These are phyloP conservation scores for Penicillium italicum DNA, from an alignment of 2,329 filamentous ascomycete genomes.

Conservation along the genomic window DNA sequence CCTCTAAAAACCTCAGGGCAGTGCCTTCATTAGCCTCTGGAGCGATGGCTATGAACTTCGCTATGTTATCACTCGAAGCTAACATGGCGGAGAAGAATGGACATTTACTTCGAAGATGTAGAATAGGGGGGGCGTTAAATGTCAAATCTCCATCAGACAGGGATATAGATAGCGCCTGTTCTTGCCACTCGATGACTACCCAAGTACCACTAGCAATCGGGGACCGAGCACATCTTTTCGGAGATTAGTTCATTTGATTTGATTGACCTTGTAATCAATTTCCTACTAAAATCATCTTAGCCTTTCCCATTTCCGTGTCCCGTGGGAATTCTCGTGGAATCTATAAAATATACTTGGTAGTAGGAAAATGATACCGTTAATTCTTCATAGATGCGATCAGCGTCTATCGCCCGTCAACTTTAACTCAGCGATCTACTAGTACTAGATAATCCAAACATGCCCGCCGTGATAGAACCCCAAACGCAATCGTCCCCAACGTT, in stretches of 20 bases:
- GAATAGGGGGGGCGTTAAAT: neutral
- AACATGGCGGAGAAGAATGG: neutral
- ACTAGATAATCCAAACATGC: slow-evolving; percentile 16
- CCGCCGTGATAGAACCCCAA: slow-evolving; percentile 9
- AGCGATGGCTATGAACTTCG: slow-evolving; percentile 3
- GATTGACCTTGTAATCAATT: neutral
- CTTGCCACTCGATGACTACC: neutral
- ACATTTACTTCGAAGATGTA: neutral
- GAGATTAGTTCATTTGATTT: neutral
- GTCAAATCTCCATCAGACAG: neutral
- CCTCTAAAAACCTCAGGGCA: slow-evolving; percentile 8
- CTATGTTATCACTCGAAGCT: neutral
- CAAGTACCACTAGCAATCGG: neutral
- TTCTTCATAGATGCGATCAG: slow-evolving; percentile 6
- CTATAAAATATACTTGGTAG: too few species aligned
- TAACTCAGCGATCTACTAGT: slow-evolving; percentile 15
- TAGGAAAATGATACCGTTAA: neutral
- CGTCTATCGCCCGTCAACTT: slow-evolving; percentile 5
- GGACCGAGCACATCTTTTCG: neutral
- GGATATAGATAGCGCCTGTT: neutral
- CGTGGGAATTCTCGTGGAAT: neutral
- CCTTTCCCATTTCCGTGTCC: neutral
- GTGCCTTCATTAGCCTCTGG: neutral
- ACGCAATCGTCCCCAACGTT: slow-evolving; percentile 15
- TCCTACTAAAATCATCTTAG: neutral